Evolutionary conservation across 129 eudicot genomes (phyloP).

Genomic region (Chrysanthemum seticuspe): DNA sequence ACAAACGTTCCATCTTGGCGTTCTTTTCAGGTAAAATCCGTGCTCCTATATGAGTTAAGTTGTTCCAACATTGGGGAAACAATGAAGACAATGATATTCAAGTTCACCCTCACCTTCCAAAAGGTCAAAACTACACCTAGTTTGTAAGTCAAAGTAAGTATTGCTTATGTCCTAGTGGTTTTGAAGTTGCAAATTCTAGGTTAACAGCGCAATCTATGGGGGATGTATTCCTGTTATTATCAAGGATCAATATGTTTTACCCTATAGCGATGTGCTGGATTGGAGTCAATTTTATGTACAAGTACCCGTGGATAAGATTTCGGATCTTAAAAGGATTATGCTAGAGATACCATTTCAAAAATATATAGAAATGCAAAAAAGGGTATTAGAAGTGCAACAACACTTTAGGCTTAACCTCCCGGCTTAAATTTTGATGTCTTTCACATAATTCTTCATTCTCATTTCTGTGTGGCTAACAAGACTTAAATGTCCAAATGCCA

Average conservation of each 20-base stretch:
- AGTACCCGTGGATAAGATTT: conserved; percentile 43
- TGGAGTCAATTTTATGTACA: conserved; percentile 55
- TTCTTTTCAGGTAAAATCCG: too few species aligned
- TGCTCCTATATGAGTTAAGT: too few species aligned
- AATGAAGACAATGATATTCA: too few species aligned
- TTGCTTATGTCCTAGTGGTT: conserved; percentile 70
- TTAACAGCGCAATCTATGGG: conserved; percentile 52
- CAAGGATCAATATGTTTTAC: conserved; percentile 43
- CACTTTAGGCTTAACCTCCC: too few species aligned
- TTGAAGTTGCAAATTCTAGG: conserved; percentile 73
- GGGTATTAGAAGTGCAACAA: conserved; percentile 37
- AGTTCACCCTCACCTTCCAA: too few species aligned
- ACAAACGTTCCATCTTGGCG: conserved; percentile 35
- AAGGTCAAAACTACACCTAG: conserved; percentile 36
- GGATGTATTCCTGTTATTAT: conserved; percentile 63
- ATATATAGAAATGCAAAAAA: conserved; percentile 42
- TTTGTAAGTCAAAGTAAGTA: conserved; percentile 42
- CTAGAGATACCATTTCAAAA: conserved; percentile 24
- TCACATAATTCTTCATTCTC: too few species aligned
- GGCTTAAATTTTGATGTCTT: too few species aligned
- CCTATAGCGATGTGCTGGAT: conserved; percentile 58
- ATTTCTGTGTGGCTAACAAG: too few species aligned
- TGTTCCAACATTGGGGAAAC: too few species aligned
- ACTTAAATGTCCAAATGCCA: too few species aligned
- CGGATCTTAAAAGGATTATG: conserved; percentile 46